Conservation (phyloP, 2,329 filamentous ascomycete genomes). For the Monosporascus ibericus region DNA sequence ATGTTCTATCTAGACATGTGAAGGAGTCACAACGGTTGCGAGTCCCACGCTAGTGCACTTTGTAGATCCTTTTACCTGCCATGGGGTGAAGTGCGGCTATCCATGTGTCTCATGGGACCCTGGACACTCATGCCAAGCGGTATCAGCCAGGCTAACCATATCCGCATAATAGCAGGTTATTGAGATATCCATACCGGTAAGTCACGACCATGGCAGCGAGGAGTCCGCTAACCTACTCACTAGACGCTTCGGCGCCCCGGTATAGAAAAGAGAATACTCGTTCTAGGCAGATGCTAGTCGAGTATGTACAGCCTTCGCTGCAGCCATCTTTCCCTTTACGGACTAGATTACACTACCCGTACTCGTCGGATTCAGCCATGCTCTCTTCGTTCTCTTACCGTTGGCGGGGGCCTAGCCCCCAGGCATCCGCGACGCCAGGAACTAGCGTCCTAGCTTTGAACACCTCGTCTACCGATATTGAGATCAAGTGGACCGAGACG, state of each 20-base stretch:
- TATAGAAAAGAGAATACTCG: background rate
- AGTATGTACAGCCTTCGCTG: background rate
- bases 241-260: no score
- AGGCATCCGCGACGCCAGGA: background rate
- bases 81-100: background rate
- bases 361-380: background rate
- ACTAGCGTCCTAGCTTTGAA: background rate
- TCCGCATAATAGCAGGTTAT: background rate
- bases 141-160: background rate
- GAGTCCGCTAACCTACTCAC: no score
- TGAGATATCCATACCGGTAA: background rate
- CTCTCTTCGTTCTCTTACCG: background rate
- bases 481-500: background rate
- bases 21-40: background rate
- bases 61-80: background rate
- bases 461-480: background rate
- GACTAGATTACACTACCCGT: background rate
- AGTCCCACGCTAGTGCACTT: background rate
- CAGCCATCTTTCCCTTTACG: background rate
- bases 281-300: background rate
- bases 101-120: background rate
- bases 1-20: background rate
- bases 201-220: no score
- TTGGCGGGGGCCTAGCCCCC: background rate
- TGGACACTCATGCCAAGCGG: background rate